A percentile compares a stretch with the other conserved stretches of the same genome.
These are phyloP conservation scores for Intubia oerlemansii DNA, from an alignment of 2,329 filamentous ascomycete species.

Conservation along the genomic window DNA sequence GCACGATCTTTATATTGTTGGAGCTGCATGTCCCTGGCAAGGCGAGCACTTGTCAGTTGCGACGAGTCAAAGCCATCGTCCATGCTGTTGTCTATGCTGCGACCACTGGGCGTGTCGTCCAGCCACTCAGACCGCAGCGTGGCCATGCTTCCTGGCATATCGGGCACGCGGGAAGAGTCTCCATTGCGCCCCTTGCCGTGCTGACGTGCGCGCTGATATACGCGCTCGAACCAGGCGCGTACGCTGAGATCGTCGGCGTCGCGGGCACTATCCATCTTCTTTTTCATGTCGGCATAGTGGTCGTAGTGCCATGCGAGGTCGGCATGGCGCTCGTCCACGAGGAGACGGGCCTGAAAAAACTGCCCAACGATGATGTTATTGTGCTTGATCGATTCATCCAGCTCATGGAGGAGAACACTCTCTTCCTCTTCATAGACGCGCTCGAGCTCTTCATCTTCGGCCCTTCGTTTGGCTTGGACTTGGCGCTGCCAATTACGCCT, in stretches of 20 bases:
- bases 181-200: too few relatives aligned
- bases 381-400: constrained; percentile 15
- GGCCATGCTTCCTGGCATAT: too few relatives aligned
- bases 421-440: constrained; percentile 13
- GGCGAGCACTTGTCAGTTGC: too few relatives aligned
- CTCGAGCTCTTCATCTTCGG: constrained; percentile 13
- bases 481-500: constrained; percentile 13
- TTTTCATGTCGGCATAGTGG: constrained; percentile 1
- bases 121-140: too few relatives aligned
- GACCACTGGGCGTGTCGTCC: too few relatives aligned
- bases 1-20: too few relatives aligned
- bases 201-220: too few relatives aligned
- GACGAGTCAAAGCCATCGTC: too few relatives aligned
- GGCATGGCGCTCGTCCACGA: constrained; percentile 5
- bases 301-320: constrained; percentile 7
- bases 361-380: constrained; percentile 17
- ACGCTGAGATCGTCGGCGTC: constrained; percentile 4
- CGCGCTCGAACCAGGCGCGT: constrained; percentile 5
- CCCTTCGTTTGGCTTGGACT: constrained; percentile 5
- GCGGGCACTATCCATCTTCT: constrained; percentile 1
- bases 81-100: too few relatives aligned
- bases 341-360: constrained; percentile 13
- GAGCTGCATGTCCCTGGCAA: too few relatives aligned
- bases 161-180: too few relatives aligned
- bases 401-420: constrained; percentile 12